Conservation (phyloP, 2,329 filamentous ascomycete species). For the Beauveria pseudobassiana region DNA sequence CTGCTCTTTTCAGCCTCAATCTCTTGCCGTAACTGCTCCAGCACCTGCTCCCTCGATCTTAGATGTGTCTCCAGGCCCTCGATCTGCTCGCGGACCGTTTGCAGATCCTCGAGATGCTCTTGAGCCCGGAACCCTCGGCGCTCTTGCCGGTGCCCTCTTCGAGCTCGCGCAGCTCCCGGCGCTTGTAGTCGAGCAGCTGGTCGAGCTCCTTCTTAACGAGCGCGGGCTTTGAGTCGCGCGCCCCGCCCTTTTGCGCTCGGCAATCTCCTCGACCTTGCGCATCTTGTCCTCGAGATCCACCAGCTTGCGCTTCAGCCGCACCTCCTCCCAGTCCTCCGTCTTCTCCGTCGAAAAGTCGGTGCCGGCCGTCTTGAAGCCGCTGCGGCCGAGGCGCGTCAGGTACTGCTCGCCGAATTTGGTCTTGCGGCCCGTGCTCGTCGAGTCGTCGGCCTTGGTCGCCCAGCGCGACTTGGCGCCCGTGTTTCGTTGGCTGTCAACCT, state of each 20-base stretch:
- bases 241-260: constrained; percentile 56
- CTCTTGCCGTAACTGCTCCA: constrained; percentile 71
- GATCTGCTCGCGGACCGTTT: constrained; percentile 88
- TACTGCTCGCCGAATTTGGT: constrained; percentile 97
- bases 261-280: constrained; percentile 68
- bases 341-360: constrained; percentile 85
- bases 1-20: constrained; percentile 80
- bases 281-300: constrained; percentile 85
- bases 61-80: constrained; percentile 83
- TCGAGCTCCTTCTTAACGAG: constrained; percentile 92
- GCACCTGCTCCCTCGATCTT: constrained; percentile 62
- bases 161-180: constrained; percentile 66
- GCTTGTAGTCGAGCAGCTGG: constrained; percentile 91
- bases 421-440: constrained; percentile 80
- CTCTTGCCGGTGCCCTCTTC: constrained; percentile 64
- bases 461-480: constrained; percentile 62
- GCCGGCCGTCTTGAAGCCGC: constrained; percentile 71
- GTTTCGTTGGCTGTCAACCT: constrained; percentile 64
- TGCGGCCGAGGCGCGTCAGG: constrained; percentile 79
- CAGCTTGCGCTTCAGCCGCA: constrained; percentile 86
- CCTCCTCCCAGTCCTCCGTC: constrained; percentile 96
- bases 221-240: constrained; percentile 74
- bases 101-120: constrained; percentile 75
- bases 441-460: constrained; percentile 71
- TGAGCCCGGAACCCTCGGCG: constrained; percentile 63